Evolutionary conservation across 495 filamentous ascomycete species (phyloP).

Genomic region (Margaritispora aquatica): DNA sequence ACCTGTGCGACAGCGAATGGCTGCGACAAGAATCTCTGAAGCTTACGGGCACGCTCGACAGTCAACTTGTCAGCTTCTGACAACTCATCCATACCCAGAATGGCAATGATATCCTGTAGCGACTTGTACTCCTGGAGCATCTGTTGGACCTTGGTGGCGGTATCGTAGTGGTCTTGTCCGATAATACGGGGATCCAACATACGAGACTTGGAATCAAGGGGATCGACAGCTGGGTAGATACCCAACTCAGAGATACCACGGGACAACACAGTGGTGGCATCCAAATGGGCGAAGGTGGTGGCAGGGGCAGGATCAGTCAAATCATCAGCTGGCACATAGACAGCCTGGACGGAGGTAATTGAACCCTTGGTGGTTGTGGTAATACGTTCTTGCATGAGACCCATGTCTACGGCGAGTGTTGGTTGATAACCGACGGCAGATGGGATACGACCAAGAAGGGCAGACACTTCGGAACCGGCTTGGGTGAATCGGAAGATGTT

Average conservation of each 20-base stretch:
- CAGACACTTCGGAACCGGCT: conserved; percentile 99
- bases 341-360: conserved; percentile 99
- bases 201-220: conserved; percentile 98
- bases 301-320: conserved; percentile 99
- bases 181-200: conserved; percentile 99
- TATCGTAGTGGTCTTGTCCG: conserved; percentile 95
- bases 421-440: conserved; percentile 99
- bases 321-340: conserved; percentile 99
- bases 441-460: conserved; percentile 97
- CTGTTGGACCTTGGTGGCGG: conserved; percentile 90
- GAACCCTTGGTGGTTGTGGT: conserved; percentile 99
- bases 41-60: conserved; percentile 99
- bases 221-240: conserved; percentile 99
- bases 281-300: conserved; percentile 99
- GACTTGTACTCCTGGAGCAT: conserved; percentile 99
- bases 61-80: conserved; percentile 99
- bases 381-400: conserved; percentile 99
- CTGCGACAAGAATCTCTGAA: conserved; percentile 99
- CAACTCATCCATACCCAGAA: conserved; percentile 99
- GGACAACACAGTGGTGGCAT: conserved; percentile 99
- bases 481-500: conserved; percentile 99
- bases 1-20: conserved; percentile 98
- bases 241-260: conserved; percentile 99
- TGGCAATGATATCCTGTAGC: conserved; percentile 99
- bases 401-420: conserved; percentile 99